These are phyloP conservation scores for Geotrichum citri-aurantii DNA, from an alignment of 1,139 yeast species.

Conservation along the genomic window DNA sequence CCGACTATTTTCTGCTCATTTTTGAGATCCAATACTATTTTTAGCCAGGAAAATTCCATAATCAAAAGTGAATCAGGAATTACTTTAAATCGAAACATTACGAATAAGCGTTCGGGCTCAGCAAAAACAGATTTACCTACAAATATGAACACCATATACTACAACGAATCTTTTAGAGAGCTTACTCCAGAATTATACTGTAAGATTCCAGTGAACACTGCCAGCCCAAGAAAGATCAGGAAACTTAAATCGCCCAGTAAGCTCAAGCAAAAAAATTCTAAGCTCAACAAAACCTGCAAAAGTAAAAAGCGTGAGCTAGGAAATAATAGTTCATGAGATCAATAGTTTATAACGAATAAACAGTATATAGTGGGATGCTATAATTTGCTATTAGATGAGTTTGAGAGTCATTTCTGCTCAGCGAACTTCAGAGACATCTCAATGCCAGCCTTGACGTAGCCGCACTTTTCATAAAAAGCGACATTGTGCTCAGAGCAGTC, in stretches of 20 bases:
- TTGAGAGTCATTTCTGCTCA: slow-evolving; percentile 2
- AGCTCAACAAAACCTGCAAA: neutral
- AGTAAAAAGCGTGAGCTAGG: neutral
- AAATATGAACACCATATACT: neutral
- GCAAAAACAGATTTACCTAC: neutral
- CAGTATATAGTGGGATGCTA: neutral
- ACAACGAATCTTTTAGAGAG: neutral
- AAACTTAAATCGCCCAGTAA: neutral
- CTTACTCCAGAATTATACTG: slow-evolving; percentile 1
- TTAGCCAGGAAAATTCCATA: neutral
- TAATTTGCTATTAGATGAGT: neutral
- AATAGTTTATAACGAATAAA: neutral
- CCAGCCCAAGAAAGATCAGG: neutral
- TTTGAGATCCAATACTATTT: neutral
- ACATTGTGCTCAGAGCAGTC: slow-evolving; percentile 83
- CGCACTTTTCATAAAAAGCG: slow-evolving; percentile 88
- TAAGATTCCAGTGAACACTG: neutral
- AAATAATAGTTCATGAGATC: neutral
- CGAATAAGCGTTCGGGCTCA: neutral
- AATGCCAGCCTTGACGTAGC: slow-evolving; percentile 47
- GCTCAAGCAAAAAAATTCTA: neutral
- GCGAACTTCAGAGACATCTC: slow-evolving; percentile 52
- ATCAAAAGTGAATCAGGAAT: slow-evolving; percentile 3
- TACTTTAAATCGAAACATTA: neutral
- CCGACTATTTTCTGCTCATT: slow-evolving; percentile 10